Evolutionary conservation across 2,329 filamentous ascomycete genomes (phyloP), one percentile per base, ranked within the genome.

Genomic region (Sporothrix luriei): DNA sequence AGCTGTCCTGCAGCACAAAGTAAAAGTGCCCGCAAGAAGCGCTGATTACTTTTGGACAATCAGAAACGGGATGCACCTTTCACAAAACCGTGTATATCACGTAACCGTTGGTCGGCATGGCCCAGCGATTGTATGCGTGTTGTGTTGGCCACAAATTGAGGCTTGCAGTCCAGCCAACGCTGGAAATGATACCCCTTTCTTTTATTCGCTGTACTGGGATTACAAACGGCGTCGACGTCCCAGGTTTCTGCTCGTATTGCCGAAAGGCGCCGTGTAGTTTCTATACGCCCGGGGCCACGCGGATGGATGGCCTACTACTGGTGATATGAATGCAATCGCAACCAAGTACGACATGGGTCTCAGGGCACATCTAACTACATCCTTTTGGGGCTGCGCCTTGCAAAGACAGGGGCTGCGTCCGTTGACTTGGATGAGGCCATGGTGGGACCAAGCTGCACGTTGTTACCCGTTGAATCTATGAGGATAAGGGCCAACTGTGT

Each of bases 1-100:
- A 83, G 88, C 24, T 91, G 89, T 75, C 83, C 87, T 1, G 64
- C 86, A 2, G 66, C 69, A 24, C 24, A 33, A 9, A 43, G 57
- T 13, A 72, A 68, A 48, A 52, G 51, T n/a, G 24, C 49, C 16
- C 49, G 57, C 13, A 71, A 52, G 48, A 69, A 68, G 55, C 69
- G 68, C 61, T 59, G 66, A 57, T 16, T 33, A 7, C 33, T 7
- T 6, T 43, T 19, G 33, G 9, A 11, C 13, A 5, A 33, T 6
- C 11, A 13, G 9, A 19, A 26, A 14, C 9, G 21, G 38, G 14
- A 38, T 24, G 19, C 29, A 38, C 4, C 7, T 43, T 13, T 9
- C n/a, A 26, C 2, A 26, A 46, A 21, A 24, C 13, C 38, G 38
- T 43, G 38, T 21, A n/a, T 14, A n/a, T 24, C 38, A 26, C 43